These are phyloP conservation scores for Amphirosellinia nigrospora DNA, from an alignment of 495 filamentous ascomycete species.

Conservation along the genomic window DNA sequence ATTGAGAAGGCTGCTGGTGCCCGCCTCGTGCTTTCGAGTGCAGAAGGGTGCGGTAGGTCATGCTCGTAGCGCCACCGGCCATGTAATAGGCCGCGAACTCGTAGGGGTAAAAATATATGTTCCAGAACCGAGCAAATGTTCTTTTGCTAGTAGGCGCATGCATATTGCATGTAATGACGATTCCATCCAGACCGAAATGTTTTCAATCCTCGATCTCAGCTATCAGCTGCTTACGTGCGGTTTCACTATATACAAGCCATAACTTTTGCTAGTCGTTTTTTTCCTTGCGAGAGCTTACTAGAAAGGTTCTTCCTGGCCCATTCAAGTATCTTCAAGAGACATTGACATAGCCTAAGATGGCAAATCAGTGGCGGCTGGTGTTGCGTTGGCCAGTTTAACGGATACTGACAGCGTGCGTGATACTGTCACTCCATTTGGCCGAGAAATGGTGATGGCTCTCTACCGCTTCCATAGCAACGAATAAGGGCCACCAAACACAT, in stretches of 20 bases:
- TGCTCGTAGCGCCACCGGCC: constrained; percentile 16
- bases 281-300: background rate
- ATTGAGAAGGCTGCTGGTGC: constrained; percentile 20
- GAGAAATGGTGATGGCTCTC: background rate
- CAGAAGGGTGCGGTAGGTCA: constrained; percentile 5
- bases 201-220: background rate
- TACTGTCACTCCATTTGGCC: background rate
- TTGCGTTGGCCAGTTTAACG: background rate
- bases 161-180: constrained; percentile 20
- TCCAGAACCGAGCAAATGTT: constrained; percentile 25
- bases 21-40: constrained; percentile 9
- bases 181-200: constrained; percentile 23
- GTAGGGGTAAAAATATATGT: constrained; percentile 8
- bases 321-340: background rate
- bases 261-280: background rate
- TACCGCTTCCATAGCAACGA: background rate
- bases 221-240: background rate
- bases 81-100: constrained; percentile 21
- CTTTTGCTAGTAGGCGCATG: constrained; percentile 23
- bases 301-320: background rate
- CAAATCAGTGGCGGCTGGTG: constrained; percentile 17
- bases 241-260: constrained; percentile 6
- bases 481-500: background rate
- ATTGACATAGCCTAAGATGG: background rate
- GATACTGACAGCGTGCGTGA: constrained; percentile 8